Percentiles rank a stretch among this genome's conserved stretches.
Conservation (phyloP, 164 flowering plant species). For the Tinospora cordifolia region DNA sequence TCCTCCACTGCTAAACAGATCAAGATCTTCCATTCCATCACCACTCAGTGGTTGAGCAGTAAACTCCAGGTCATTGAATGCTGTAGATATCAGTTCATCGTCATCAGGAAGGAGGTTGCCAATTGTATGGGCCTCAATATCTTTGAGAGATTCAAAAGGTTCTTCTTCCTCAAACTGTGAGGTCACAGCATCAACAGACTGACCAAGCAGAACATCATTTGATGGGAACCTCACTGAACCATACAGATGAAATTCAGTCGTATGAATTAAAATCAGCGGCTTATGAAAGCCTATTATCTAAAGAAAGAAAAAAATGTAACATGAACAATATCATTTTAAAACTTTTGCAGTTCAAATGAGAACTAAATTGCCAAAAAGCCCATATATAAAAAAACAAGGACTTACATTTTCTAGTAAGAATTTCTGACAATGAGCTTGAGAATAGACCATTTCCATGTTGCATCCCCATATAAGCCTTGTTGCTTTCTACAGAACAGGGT, state of each 20-base stretch:
- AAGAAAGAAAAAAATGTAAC: not conserved
- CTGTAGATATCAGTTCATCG: slow-evolving; percentile 57
- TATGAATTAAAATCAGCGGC: not conserved
- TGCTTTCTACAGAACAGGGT: slow-evolving; percentile 22
- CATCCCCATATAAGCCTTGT: slow-evolving; percentile 24
- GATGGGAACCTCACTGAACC: slow-evolving; percentile 47
- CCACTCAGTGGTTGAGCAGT: slow-evolving; percentile 19
- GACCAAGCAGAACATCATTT: slow-evolving; percentile 26
- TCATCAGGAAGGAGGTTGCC: slow-evolving; percentile 75
- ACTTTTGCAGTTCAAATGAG: not conserved
- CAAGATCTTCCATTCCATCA: slow-evolving; percentile 53
- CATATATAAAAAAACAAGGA: slow-evolving; percentile 1
- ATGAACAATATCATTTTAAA: not conserved
- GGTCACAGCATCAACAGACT: slow-evolving; percentile 32
- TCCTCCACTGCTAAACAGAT: slow-evolving; percentile 49
- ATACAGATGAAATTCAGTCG: not conserved
- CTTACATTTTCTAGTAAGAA: slow-evolving; percentile 62
- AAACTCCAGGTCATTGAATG: slow-evolving; percentile 37
- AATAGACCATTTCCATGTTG: slow-evolving; percentile 68
- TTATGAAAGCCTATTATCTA: not conserved
- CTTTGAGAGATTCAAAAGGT: slow-evolving; percentile 52
- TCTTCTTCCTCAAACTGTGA: slow-evolving; percentile 48
- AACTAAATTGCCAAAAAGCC: not conserved
- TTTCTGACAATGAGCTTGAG: slow-evolving; percentile 73
- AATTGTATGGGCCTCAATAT: slow-evolving; percentile 72